Base-by-base conservation (phyloP, 2,329 filamentous ascomycete species). In the Metarhizium brunneum region DNA sequence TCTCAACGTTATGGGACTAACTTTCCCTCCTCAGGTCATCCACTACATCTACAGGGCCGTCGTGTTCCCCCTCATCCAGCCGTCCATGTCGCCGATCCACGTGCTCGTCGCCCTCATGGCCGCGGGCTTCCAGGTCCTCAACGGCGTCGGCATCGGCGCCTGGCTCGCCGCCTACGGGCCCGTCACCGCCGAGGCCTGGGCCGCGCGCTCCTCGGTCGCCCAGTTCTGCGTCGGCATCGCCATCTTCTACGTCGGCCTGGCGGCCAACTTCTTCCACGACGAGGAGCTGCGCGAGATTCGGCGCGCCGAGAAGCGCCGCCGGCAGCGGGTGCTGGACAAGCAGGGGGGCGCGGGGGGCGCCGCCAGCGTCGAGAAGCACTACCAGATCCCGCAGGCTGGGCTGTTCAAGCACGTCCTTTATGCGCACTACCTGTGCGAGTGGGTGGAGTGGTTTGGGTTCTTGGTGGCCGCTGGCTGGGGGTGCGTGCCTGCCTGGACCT, bases 341-440 rank as follows among this genome's bases (percentile, higher is more conserved):
- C 72, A 53, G 2, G n/a, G 71, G 16, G 76, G 74, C 61, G 61
- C 74, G 30, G 61, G 59, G 60, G 48, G 11, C 53, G 49, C 38
- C 58, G 48, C 45, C 16, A 50, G 29, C 20, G 69, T 72, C 48
- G 81, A 88, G 49, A 95, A 94, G 73, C 82, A 95, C 58, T 97
- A 97, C 69, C 84, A 88, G 73, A 82, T 99, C 53, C 94, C 94
- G 0, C 77, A 89, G 65, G 86, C 86, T 52, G 91, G 92, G 0
- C 72, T 96, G 52, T 99, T 97, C 72, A 78, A 80, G 61, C 86
- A 85, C 64, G 82, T 96, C 66, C 78, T 97, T 57, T 96, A 87
- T 70, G 91, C 94, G 61, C 94, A 99, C 69, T 99, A 96, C 70
- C 77, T 95, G n/a, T 88, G 86, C 67, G 94, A 99, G 74, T 99